Base-by-base conservation (phyloP, 2,329 filamentous ascomycete genomes). In the Fusarium anthophilum region DNA sequence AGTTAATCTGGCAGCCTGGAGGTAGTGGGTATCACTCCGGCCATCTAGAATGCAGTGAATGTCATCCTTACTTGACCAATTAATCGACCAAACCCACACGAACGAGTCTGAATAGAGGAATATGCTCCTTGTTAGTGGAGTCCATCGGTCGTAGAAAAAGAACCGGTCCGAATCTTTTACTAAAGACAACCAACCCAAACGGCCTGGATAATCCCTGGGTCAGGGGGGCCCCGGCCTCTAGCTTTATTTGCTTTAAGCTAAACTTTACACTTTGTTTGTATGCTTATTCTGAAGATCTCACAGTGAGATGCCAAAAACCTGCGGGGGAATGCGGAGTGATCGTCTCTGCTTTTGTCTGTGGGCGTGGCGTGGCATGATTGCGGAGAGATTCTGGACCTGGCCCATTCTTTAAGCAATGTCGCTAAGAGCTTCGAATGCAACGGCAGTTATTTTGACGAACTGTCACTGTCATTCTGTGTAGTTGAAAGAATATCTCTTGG, bases 131-230 rank as follows among this genome's bases (percentile, higher is more conserved):
- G 66, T 10, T n/a, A 48, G 71, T 69, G 72, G 70, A 38, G 61
- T 45, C n/a, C n/a, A n/a, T 69, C 69, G 72, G 75, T 41, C 45
- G 53, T 53, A 74, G 72, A 78, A 70, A 43, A 73, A 66, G 62
- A 73, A 66, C 76, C 76, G 76, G 76, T 48, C 76, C 74, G 72
- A 78, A 56, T 68, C 35, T 74, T 60, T 53, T 50, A 26, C 37
- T 32, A 43, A 50, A 53, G 39, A 43, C 32, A 32, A 41, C 45
- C 32, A 26, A 41, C 45, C 48, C 54, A 55, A 37, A 48, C 24
- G 12, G 5, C 24, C 22, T 3, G 15, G 55, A 30, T n/a, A 43
- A 58, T 50, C 55, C 41, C 17, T 28, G 55, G 11, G 22, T 5
- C 3, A 48, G 41, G n/a, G 55, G n/a, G 13, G 12, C 3, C 59